These are phyloP conservation scores for Akebia trifoliata DNA, from an alignment of 164 flowering plant species.

Conservation along the genomic window DNA sequence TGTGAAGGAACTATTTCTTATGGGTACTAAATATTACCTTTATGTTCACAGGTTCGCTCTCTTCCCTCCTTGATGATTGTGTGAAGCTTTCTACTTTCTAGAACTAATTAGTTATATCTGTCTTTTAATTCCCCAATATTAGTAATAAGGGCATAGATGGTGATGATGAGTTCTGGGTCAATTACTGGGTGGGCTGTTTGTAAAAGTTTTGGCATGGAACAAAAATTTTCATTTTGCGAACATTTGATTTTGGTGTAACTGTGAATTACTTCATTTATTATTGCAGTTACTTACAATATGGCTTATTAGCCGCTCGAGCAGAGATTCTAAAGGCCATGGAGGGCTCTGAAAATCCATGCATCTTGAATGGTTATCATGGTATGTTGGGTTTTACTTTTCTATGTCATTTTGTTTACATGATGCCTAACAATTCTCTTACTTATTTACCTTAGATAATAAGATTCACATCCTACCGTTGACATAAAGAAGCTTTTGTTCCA, in stretches of 20 bases:
- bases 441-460: neutral
- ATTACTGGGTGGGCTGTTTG: neutral
- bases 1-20: constrained; percentile 73
- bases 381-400: constrained; percentile 9
- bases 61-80: constrained; percentile 7
- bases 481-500: too few species aligned
- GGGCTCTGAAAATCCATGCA: constrained; percentile 68
- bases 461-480: too few species aligned
- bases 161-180: neutral
- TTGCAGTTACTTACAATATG: constrained; percentile 87
- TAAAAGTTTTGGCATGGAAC: neutral
- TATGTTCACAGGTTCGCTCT: constrained; percentile 81
- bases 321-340: constrained; percentile 68
- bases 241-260: neutral
- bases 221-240: neutral
- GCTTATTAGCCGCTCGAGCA: constrained; percentile 92
- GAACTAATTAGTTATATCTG: too few species aligned
- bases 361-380: constrained; percentile 75
- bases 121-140: too few species aligned
- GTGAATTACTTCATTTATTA: constrained; percentile 1
- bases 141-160: neutral
- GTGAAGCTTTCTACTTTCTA: too few species aligned
- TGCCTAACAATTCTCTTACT: neutral
- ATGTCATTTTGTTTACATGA: neutral
- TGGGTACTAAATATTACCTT: constrained; percentile 69